Evolutionary conservation across 495 filamentous ascomycete species (phyloP).

Genomic region (Penicillium argentinense): DNA sequence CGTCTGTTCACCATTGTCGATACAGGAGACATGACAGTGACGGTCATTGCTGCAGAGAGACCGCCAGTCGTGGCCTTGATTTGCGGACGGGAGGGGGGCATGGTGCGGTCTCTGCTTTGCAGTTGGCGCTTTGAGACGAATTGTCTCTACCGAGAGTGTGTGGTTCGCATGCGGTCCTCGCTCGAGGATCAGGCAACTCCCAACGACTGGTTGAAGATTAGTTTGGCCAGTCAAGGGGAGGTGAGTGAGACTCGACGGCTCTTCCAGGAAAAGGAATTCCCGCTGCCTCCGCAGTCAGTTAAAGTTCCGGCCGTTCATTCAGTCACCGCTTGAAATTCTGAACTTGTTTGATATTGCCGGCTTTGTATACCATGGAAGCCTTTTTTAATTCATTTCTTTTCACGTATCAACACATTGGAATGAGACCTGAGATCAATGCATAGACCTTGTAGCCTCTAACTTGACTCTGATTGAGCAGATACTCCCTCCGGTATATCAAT

Average conservation of each 20-base stretch:
- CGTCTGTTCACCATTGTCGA: constrained; percentile 17
- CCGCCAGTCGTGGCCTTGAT: constrained; percentile 38
- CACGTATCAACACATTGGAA: too few species aligned
- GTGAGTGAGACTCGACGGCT: constrained; percentile 2
- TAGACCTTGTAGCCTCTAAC: background rate
- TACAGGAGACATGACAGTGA: constrained; percentile 11
- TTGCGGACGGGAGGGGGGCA: constrained; percentile 40
- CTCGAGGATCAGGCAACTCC: constrained; percentile 10
- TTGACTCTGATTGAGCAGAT: background rate
- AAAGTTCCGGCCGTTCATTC: background rate
- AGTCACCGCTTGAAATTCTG: background rate
- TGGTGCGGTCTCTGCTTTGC: constrained; percentile 39
- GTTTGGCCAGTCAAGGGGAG: constrained; percentile 16
- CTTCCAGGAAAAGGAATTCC: background rate
- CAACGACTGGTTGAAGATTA: constrained; percentile 18
- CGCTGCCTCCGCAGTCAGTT: background rate
- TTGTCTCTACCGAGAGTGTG: constrained; percentile 15
- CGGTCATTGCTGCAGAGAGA: constrained; percentile 30
- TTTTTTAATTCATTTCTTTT: too few species aligned
- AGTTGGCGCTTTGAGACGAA: constrained; percentile 20
- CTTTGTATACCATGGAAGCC: too few species aligned
- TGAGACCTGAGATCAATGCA: too few species aligned
- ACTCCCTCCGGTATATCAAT: constrained; percentile 19
- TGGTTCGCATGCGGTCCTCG: constrained; percentile 16
- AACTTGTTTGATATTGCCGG: too few species aligned